These are phyloP conservation scores for Naganishia liquefaciens DNA, from an alignment of 1,284 basidiomycete genomes.

Conservation along the genomic window DNA sequence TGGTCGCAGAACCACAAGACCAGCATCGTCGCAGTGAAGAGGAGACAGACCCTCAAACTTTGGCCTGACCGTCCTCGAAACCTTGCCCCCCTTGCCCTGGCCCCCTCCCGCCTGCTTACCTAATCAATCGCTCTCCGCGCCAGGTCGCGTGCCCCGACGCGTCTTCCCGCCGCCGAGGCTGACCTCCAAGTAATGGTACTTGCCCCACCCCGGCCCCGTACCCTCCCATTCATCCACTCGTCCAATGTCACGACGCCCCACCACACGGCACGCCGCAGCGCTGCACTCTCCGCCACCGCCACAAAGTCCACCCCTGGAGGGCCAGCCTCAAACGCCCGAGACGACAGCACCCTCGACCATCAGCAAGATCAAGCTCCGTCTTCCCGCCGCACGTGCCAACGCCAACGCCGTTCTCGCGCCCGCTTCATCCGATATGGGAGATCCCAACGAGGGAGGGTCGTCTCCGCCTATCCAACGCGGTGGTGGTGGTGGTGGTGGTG, in stretches of 20 bases:
- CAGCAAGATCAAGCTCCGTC: slow-evolving; percentile 12
- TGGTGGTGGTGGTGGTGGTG: too few species aligned
- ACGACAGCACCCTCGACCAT: neutral
- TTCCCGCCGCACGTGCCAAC: neutral
- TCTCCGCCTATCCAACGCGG: neutral
- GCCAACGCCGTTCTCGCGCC: neutral
- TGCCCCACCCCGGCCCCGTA: too few species aligned
- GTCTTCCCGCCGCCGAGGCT: too few species aligned
- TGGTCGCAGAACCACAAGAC: too few species aligned
- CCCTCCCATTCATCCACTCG: neutral
- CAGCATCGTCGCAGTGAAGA: too few species aligned
- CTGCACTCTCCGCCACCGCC: neutral
- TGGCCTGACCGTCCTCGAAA: too few species aligned
- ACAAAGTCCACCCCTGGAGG: neutral
- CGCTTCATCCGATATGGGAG: neutral
- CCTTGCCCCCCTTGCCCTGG: too few species aligned
- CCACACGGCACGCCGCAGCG: neutral
- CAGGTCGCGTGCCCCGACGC: too few species aligned
- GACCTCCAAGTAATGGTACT: too few species aligned
- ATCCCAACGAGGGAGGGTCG: neutral
- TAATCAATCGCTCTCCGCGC: too few species aligned
- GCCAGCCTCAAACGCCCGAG: neutral
- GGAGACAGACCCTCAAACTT: too few species aligned
- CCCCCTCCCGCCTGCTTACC: too few species aligned
- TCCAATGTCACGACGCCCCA: slow-evolving; percentile 3